A percentile compares a stretch with the other conserved stretches of the same genome.
These are phyloP conservation scores for Fusarium succisae DNA, from an alignment of 2,329 filamentous ascomycete species.

Conservation along the genomic window DNA sequence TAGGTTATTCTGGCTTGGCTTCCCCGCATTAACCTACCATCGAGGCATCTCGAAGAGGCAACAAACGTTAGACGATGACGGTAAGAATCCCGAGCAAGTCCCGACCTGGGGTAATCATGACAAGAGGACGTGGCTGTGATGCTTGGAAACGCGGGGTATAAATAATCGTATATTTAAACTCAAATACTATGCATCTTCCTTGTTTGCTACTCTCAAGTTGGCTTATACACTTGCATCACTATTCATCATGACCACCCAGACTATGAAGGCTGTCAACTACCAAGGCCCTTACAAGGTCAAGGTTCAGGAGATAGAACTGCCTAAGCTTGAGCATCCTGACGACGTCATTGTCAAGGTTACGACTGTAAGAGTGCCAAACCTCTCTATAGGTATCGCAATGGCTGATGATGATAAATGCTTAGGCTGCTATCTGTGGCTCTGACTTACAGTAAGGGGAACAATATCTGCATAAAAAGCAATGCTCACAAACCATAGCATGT, in stretches of 20 bases:
- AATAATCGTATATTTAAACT: neutral
- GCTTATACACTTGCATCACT: neutral
- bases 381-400: neutral
- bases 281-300: slow-evolving; percentile 69
- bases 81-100: slow-evolving; percentile 18
- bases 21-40: slow-evolving; percentile 25
- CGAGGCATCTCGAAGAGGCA: slow-evolving; percentile 18
- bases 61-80: slow-evolving; percentile 4
- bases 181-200: neutral
- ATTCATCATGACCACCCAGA: slow-evolving; percentile 35
- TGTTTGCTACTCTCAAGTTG: neutral
- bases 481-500: slow-evolving; percentile 59
- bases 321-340: slow-evolving; percentile 70
- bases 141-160: slow-evolving; percentile 22
- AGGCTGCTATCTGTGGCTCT: slow-evolving; percentile 63
- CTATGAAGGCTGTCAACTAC: slow-evolving; percentile 72
- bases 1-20: slow-evolving; percentile 2
- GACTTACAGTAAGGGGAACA: slow-evolving; percentile 53
- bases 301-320: slow-evolving; percentile 67
- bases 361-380: slow-evolving; percentile 55
- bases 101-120: slow-evolving; percentile 1
- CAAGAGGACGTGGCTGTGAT: slow-evolving; percentile 8
- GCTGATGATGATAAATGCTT: slow-evolving; percentile 16
- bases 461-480: neutral
- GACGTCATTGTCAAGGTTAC: slow-evolving; percentile 73